Conservation (phyloP, 768 basidiomycete genomes). For the Omphalotus guepiniiformis region DNA sequence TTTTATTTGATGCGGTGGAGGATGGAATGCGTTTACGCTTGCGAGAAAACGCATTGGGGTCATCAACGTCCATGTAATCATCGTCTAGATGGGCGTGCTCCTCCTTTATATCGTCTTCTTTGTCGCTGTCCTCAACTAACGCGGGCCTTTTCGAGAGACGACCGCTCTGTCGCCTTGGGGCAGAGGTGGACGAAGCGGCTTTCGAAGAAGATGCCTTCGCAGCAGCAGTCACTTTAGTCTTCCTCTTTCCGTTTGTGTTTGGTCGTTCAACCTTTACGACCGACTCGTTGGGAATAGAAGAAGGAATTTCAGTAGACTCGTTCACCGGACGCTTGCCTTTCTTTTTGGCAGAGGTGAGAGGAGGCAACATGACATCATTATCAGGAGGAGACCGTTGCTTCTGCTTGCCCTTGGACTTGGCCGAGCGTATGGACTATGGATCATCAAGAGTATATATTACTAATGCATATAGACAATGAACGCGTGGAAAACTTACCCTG, state of each 20-base stretch:
- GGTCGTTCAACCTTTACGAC: too few relatives aligned
- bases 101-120: constrained; percentile 6
- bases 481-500: too few relatives aligned
- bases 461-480: too few relatives aligned
- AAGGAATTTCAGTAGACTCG: too few relatives aligned
- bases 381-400: not conserved
- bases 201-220: too few relatives aligned
- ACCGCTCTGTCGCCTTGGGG: too few relatives aligned
- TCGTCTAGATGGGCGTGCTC: not conserved
- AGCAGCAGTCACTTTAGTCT: too few relatives aligned
- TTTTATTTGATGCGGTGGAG: not conserved
- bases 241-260: too few relatives aligned
- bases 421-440: not conserved
- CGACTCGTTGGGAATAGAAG: too few relatives aligned
- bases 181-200: too few relatives aligned
- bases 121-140: not conserved
- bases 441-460: not conserved
- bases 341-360: not conserved
- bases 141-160: too few relatives aligned
- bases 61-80: not conserved
- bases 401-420: not conserved
- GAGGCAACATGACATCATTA: not conserved
- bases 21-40: constrained; percentile 1
- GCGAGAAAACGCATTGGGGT: not conserved
- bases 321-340: not conserved